Evolutionary conservation across 305 asterid genomes (phyloP).

Genomic region (Caryopteris hybrid): DNA sequence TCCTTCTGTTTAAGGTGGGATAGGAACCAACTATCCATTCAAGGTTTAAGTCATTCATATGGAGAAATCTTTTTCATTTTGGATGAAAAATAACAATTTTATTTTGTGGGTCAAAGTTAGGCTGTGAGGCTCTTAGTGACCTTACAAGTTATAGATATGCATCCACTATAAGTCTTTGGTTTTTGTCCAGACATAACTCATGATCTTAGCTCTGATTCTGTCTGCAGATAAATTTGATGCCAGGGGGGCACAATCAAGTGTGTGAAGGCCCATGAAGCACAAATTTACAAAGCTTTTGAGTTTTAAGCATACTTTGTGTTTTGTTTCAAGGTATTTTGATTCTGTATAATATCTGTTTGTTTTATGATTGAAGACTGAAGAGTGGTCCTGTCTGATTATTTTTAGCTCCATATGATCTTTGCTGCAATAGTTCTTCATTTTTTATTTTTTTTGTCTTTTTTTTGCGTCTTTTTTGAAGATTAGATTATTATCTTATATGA

Average conservation of each 20-base stretch:
- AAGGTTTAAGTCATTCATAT: not conserved
- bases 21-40: slow-evolving; percentile 20
- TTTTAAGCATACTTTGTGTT: not conserved
- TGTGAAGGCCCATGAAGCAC: not conserved
- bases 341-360: not conserved
- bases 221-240: not conserved
- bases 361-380: not conserved
- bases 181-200: slow-evolving; percentile 19
- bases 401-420: not conserved
- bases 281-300: no score
- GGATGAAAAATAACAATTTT: no score
- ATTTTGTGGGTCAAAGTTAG: slow-evolving; percentile 38
- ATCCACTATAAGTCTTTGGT: slow-evolving; percentile 19
- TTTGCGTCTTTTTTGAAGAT: no score
- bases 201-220: slow-evolving; percentile 7
- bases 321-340: slow-evolving; percentile 13
- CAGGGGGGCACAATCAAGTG: not conserved
- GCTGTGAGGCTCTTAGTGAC: slow-evolving; percentile 27
- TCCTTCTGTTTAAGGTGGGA: slow-evolving; percentile 27
- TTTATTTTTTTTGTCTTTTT: not conserved
- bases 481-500: not conserved
- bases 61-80: slow-evolving; percentile 3
- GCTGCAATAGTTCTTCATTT: slow-evolving; percentile 1
- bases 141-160: slow-evolving; percentile 17
- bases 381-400: not conserved